These are phyloP conservation scores for Mycena polygramma DNA, from an alignment of 768 basidiomycete species.

Conservation along the genomic window DNA sequence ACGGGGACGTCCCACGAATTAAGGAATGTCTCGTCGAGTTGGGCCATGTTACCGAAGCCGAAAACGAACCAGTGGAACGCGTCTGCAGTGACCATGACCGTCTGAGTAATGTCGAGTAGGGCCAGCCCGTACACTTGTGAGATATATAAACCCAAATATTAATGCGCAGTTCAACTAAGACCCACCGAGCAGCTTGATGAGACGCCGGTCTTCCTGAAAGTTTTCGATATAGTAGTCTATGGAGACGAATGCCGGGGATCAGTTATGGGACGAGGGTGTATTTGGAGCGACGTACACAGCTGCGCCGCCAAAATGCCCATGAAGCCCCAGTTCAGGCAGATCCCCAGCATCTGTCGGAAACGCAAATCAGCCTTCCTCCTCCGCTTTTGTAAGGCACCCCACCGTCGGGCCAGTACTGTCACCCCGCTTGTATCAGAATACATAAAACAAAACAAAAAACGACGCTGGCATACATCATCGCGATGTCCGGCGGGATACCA, in stretches of 20 bases:
- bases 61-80: conserved; percentile 42
- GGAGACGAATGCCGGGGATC: no score
- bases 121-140: conserved; percentile 39
- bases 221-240: conserved; percentile 20
- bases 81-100: conserved; percentile 38
- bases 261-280: not conserved
- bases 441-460: not conserved
- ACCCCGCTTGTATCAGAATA: not conserved
- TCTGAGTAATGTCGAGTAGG: conserved; percentile 38
- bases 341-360: conserved; percentile 20
- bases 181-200: conserved; percentile 29
- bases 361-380: not conserved
- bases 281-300: not conserved
- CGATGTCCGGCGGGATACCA: conserved; percentile 17
- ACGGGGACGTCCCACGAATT: conserved; percentile 39
- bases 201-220: conserved; percentile 11
- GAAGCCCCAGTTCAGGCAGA: conserved; percentile 32
- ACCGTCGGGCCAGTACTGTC: conserved; percentile 28
- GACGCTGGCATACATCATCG: conserved; percentile 29
- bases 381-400: not conserved
- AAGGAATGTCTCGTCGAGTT: conserved; percentile 31
- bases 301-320: conserved; percentile 23
- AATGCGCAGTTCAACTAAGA: no score
- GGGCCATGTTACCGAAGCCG: conserved; percentile 38
- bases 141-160: no score